Evolutionary conservation across 768 basidiomycete species (phyloP), one percentile per base, ranked within the genome.

Genomic region (Lentinula lateritia): DNA sequence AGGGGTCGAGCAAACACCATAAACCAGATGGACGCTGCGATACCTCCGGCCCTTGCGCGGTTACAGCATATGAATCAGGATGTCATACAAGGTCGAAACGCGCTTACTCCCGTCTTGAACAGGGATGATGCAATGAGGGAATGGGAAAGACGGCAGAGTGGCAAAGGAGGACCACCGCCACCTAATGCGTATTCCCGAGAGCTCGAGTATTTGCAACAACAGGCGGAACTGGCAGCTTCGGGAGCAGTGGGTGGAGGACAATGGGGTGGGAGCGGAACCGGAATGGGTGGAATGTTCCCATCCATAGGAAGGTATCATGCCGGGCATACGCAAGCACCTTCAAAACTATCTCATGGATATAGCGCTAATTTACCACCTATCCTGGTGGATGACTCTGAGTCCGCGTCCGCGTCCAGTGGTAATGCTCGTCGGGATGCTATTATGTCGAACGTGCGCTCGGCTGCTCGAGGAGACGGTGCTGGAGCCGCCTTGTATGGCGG

Each of bases 121-220:
- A 83, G 96, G 57, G 96, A 98, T 66, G 96, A 99, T 64, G 90
- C 92, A 48, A 90, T 93, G 79, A 85, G 89, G 46, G 96, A 98
- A 75, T 98, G 96, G 96, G 97, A 98, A 74, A 76, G 94, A 65
- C 78, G 95, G 63, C 91, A 94, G 70, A 76, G 86, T 10, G 92
- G 88, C 16, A 89, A 89, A 67, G 80, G 84, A 1, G 74, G 78
- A 12, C 84, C 85, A n/a, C 83, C 86, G 15, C 86, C 89, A 68
- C 87, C 89, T 28, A 93, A 95, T 68, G 93, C 91, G 6, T 94
- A 95, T 68, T 93, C 91, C 6, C 18, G 55, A 28, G 93, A 95
- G 68, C 80, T 98, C 38, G 95, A 96, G 71, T 92, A 84, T 70
- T 74, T 98, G 53, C 93, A 96, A 66, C 94, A 97, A 71, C 95